These are phyloP conservation scores for Claviceps citrina DNA, from an alignment of 2,329 filamentous ascomycete genomes.

Conservation along the genomic window DNA sequence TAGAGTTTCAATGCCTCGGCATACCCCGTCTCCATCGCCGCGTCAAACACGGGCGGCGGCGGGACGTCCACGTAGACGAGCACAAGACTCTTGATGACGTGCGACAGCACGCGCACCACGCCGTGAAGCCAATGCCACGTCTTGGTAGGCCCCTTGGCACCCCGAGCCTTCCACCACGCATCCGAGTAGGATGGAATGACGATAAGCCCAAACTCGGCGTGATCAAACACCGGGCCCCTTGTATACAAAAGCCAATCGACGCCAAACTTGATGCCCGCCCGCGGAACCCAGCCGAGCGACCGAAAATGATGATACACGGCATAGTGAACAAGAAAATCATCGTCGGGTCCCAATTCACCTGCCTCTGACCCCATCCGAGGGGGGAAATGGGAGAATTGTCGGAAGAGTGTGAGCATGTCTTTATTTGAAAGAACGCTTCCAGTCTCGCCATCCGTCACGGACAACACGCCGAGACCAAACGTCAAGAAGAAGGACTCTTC, in stretches of 20 bases:
- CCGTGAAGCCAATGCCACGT: slow-evolving; percentile 79
- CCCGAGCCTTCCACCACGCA: slow-evolving; percentile 50
- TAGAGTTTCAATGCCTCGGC: slow-evolving; percentile 51
- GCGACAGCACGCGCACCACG: slow-evolving; percentile 74
- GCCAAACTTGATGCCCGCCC: slow-evolving; percentile 85
- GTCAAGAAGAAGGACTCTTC: slow-evolving; percentile 86
- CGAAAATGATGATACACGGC: slow-evolving; percentile 91
- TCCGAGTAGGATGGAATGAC: slow-evolving; percentile 72
- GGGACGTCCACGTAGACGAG: slow-evolving; percentile 87
- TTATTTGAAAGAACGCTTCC: slow-evolving; percentile 31
- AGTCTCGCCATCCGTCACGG: slow-evolving; percentile 38
- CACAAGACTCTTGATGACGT: slow-evolving; percentile 81
- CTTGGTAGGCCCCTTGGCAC: slow-evolving; percentile 31
- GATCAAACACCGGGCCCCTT: slow-evolving; percentile 81
- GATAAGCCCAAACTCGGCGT: slow-evolving; percentile 82
- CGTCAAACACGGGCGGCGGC: slow-evolving; percentile 37
- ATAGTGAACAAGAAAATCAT: slow-evolving; percentile 75
- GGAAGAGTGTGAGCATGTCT: slow-evolving; percentile 51
- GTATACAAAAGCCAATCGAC: slow-evolving; percentile 92
- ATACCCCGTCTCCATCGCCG: slow-evolving; percentile 38
- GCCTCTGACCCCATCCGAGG: slow-evolving; percentile 25
- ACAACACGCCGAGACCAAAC: slow-evolving; percentile 63
- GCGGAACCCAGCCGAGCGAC: slow-evolving; percentile 85
- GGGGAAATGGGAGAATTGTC: slow-evolving; percentile 55
- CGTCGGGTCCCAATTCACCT: slow-evolving; percentile 49